Evolutionary conservation across 768 basidiomycete species (phyloP), one percentile per base, ranked within the genome.

Genomic region (Tricholoma sp.): DNA sequence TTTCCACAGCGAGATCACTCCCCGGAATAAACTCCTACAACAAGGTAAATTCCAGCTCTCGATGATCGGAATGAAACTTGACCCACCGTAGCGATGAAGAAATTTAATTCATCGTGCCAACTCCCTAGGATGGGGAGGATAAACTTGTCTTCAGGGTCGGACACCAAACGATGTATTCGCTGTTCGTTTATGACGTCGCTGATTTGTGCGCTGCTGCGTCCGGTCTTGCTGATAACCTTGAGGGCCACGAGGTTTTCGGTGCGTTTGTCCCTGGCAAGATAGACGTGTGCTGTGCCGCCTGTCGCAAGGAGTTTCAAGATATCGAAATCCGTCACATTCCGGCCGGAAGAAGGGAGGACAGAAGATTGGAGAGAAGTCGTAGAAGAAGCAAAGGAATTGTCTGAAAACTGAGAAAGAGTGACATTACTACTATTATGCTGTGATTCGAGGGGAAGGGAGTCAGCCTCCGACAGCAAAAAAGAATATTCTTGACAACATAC

Each of bases 1-100:
- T 37, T 46, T 56, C 55, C 10, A 56, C 43, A 34, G 55, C 55
- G n/a, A 50, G 71, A 54, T 78, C 66, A 53, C 81, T 76, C 8
- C 83, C 84, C 0, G 82, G 83, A 52, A 85, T 78, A 34, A 83
- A 80, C 64, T 85, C 82, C 16, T 67, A 71, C 62, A 85, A 84
- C n/a, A 59, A 76, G 75, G 54, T 85, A 85, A 50, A 29, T 31
- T 7, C 31, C 47, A 18, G 16, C n/a, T 29, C 47, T 9, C 9
- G 47, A 31, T 16, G 27, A 29, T 29, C 6, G n/a, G 18, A 14
- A 50, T n/a, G 12, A 24, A 46, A 12, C 2, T 31, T 24, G 16
- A 14, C 53, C 6, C 14, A 54, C 53, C 27, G 53, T 43, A 10
- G 45, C 16, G 14, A 54, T 41, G 19, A 43, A 54, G 10, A 54